A percentile compares a stretch with the other conserved stretches of the same genome.
phyloP scores from a whole-genome alignment of 1,284 basidiomycete genomes.

The Rhodotorula sp. region DNA sequence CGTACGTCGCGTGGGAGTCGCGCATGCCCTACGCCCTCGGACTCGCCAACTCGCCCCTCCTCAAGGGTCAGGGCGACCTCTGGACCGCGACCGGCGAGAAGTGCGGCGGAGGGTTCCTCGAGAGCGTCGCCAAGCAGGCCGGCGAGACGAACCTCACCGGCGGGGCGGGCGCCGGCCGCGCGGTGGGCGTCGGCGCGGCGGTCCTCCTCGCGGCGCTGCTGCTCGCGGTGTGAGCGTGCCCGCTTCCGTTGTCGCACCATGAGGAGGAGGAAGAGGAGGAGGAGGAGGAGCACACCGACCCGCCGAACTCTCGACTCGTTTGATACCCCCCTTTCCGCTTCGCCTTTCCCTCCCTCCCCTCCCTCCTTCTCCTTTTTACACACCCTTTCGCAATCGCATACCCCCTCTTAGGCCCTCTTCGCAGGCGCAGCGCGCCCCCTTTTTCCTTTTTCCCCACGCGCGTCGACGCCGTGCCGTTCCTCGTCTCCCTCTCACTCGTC shows the following conservation, averaged over 20 bases:
- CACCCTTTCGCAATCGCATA: slow-evolving; percentile 3
- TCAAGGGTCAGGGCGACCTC: slow-evolving; percentile 66
- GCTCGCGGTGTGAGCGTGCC: background rate
- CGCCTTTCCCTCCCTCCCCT: background rate
- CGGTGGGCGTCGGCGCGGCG: background rate
- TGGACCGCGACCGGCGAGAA: slow-evolving; percentile 63
- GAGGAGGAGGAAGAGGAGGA: too few relatives aligned
- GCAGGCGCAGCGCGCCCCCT: background rate
- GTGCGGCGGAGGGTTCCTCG: slow-evolving; percentile 51
- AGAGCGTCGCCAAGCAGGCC: slow-evolving; percentile 37
- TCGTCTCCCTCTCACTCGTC: background rate
- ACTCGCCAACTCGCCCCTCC: slow-evolving; percentile 63
- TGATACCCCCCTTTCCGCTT: background rate
- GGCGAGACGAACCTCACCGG: slow-evolving; percentile 36
- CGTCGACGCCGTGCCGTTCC: background rate
- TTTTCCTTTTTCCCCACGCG: background rate
- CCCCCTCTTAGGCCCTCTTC: background rate
- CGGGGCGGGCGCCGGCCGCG: slow-evolving; percentile 1
- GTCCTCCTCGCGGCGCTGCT: background rate
- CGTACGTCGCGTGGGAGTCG: slow-evolving; percentile 75
- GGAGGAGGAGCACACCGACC: background rate
- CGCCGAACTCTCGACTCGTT: background rate
- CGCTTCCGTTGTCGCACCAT: too few relatives aligned
- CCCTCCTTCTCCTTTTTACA: background rate
- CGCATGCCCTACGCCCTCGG: slow-evolving; percentile 71